Base-by-base conservation (phyloP, 306 rosid genomes). In the Fragaria nilgerrensis region DNA sequence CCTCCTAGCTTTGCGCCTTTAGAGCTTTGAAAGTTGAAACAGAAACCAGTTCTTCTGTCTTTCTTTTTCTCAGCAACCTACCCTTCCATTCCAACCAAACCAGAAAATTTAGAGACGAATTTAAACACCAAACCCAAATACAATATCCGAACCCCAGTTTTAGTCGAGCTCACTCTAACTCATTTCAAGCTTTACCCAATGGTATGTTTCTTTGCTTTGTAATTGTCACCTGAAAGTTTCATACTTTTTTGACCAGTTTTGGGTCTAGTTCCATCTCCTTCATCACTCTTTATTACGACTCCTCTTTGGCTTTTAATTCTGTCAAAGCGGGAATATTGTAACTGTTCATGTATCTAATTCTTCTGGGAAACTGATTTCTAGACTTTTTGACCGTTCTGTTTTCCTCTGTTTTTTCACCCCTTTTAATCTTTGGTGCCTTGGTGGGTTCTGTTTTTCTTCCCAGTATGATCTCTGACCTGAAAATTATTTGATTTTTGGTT, bases 201-300 rank as follows among this genome's bases (percentile, higher is more conserved):
- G 89, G 89, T 90, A 74, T 20, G 74, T 36, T 79, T 68, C 71
- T 62, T 17, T 48, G 52, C 41, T 10, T 15, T 64, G 44, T 17
- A 63, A n/a, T 32, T n/a, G 0, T 36, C 49, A n/a, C 15, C 58
- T 43, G 43, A 37, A n/a, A 19, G 5, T 44, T 27, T 45, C 39
- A 2, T 45, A 75, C 8, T 1, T 10, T 41, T 17, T 3, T 74
- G 68, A 41, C 77, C 56, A 0, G 65, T 79, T 61, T 22, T 17
- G 23, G 1, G 15, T 17, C 12, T 52, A 11, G 25, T 4, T 66
- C 27, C 41, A 43, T 32, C 70, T 73, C 34, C 25, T 55, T 63
- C 68, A 15, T 32, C 65, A n/a, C 68, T 48, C 55, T 37, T 19
- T 23, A 5, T 43, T 52, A 19, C 12, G 13, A 9, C 39, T 73